Conservation (phyloP, 441 rosid species). For the Capsella rubella region DNA sequence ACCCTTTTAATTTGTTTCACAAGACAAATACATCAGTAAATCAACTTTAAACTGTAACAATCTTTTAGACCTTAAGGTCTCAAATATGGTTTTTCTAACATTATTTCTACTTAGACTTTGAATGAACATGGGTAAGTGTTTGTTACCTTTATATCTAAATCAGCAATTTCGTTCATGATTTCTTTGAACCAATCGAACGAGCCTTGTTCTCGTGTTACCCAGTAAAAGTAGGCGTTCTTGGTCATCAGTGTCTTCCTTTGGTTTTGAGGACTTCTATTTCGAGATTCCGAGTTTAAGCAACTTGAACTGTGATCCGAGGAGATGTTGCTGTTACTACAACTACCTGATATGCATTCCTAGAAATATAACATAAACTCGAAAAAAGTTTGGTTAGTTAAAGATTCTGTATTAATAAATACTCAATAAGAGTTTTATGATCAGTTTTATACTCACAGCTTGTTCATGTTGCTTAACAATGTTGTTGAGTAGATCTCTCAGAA, state of each 20-base stretch:
- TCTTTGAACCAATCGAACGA: constrained; percentile 98
- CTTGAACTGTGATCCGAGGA: constrained; percentile 40
- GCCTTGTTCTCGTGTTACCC: constrained; percentile 98
- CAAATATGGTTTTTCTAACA: too few species aligned
- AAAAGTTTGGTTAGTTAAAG: constrained; percentile 10
- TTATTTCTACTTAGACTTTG: not conserved
- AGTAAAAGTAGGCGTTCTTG: constrained; percentile 89
- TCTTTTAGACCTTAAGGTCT: not conserved
- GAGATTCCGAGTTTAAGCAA: constrained; percentile 42
- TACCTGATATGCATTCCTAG: constrained; percentile 58
- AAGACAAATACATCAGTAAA: constrained; percentile 35
- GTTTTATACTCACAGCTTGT: constrained; percentile 61
- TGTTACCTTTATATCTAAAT: constrained; percentile 83
- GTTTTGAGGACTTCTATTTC: constrained; percentile 47
- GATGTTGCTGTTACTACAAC: constrained; percentile 40
- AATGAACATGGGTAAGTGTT: not conserved
- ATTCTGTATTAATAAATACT: not conserved
- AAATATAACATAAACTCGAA: constrained; percentile 13
- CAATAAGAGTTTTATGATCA: not conserved
- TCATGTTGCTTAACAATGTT: constrained; percentile 85
- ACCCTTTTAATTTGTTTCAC: constrained; percentile 47
- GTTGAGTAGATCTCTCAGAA: constrained; percentile 83
- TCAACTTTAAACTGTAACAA: constrained; percentile 6
- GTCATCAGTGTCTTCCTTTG: constrained; percentile 60
- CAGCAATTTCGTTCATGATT: constrained; percentile 91